Conservation (phyloP, 208 protist genomes). For the Leishmania turanica region DNA sequence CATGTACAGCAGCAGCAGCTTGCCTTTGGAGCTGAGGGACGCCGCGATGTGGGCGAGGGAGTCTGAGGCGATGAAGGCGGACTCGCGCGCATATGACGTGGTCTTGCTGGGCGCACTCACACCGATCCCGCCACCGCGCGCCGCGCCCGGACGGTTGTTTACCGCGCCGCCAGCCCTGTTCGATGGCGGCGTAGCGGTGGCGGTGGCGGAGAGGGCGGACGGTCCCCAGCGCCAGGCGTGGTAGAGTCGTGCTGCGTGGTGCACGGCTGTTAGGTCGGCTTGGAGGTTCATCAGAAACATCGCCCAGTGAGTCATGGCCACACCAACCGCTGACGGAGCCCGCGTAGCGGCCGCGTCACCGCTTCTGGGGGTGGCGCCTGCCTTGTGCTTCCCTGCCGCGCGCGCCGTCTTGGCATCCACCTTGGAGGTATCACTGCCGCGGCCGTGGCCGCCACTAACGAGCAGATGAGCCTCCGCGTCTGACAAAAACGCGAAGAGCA, state of each 20-base stretch:
- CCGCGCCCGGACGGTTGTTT: background rate
- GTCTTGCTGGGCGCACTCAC: background rate
- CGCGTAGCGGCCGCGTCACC: conserved; percentile 8
- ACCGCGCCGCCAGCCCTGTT: background rate
- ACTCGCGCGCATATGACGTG: background rate
- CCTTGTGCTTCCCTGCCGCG: background rate
- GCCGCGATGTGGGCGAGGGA: conserved; percentile 5
- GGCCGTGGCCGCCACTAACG: background rate
- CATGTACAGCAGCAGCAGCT: conserved; percentile 34
- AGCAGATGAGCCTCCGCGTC: conserved; percentile 17
- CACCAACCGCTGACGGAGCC: conserved; percentile 24
- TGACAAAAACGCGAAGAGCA: conserved; percentile 24
- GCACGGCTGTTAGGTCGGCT: conserved; percentile 21
- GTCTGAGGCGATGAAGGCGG: background rate
- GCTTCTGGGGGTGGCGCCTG: background rate
- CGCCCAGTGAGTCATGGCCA: conserved; percentile 34
- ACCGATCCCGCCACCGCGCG: background rate
- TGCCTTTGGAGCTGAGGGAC: conserved; percentile 26
- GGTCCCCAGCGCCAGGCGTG: conserved; percentile 30
- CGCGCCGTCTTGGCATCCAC: background rate
- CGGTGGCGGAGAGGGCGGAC: background rate
- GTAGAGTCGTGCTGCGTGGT: conserved; percentile 30
- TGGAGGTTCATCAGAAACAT: conserved; percentile 29
- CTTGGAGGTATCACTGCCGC: background rate
- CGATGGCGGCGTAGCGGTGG: background rate